Base-by-base conservation (phyloP, 768 basidiomycete genomes). In the Agaricus sinodeliciosus region DNA sequence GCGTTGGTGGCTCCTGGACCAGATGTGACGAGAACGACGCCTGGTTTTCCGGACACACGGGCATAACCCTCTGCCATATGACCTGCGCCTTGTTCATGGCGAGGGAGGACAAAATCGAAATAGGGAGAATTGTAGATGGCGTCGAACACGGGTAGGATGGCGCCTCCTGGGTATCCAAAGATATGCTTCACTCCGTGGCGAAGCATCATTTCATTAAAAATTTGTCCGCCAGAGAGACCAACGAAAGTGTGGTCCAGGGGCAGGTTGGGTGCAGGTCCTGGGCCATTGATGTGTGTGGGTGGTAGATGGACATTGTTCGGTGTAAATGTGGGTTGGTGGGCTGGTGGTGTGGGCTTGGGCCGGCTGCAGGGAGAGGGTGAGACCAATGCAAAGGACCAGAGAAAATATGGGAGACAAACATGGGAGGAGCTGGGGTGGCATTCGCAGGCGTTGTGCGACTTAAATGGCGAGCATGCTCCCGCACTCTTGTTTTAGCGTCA, bases 171-270 rank as follows among this genome's bases (percentile, higher is more conserved):
- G 70, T 98, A 99, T 35, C 95, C 95, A 62, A 99, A 98, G 43
- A 99, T 80, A 63, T 97, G 91, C 69, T 94, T 96, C 60, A 98
- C 94, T 54, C 79, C 82, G 65, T 99, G 96, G 43, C 95, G 80
- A 56, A 94, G 84, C 91, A 99, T 95, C 95, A 99, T 98, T 72
- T 99, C 95, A 69, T 99, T 94, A 74, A 99, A 96, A 65, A 99
- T 97, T 69, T 97, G 81, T 25, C 95, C 95, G 11, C 95, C 95
- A 18, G 92, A 91, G 67, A 94, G 80, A 45, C 95, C 96, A 51
- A 98, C 79, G 63, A 99, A 98, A 7, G 88, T 85, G 61, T 84
- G 78, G 66, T 94, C 91, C 55, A 89, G 69, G 37, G 75, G 75
- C 18, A 72, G 69, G 57, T 73, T 74, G 1, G 78, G 74, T 26